These are phyloP conservation scores for Wallacemonas sp. DNA, from an alignment of 208 protist genomes.

Conservation along the genomic window DNA sequence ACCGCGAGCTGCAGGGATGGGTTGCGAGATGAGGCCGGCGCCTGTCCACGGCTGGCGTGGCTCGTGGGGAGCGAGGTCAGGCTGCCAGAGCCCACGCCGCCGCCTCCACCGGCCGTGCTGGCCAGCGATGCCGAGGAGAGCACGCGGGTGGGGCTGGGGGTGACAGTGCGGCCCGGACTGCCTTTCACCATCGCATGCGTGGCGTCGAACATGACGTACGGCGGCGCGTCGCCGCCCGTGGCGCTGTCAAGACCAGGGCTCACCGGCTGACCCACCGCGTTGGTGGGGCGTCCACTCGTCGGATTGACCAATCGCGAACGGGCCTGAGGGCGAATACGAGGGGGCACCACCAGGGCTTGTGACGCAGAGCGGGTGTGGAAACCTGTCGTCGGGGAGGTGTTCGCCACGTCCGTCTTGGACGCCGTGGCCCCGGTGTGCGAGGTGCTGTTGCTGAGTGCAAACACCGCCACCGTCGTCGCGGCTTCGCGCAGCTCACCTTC, in stretches of 20 bases:
- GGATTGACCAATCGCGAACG: too few species aligned
- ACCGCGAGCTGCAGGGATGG: slow-evolving; percentile 21
- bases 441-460: background rate
- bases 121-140: background rate
- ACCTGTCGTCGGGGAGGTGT: background rate
- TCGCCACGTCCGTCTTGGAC: background rate
- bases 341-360: too few species aligned
- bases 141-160: background rate
- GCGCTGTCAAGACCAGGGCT: background rate
- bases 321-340: too few species aligned
- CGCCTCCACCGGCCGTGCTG: background rate
- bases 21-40: background rate
- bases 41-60: background rate
- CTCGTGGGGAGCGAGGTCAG: background rate
- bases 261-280: background rate
- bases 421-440: background rate
- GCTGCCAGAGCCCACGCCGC: background rate
- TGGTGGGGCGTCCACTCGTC: too few species aligned
- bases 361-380: slow-evolving; percentile 6
- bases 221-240: background rate
- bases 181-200: slow-evolving; percentile 8
- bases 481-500: background rate
- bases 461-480: slow-evolving; percentile 14
- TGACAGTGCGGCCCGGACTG: background rate
- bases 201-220: slow-evolving; percentile 14